Evolutionary conservation across 2,329 filamentous ascomycete genomes (phyloP).

Genomic region (Aspergillus luchuensis): DNA sequence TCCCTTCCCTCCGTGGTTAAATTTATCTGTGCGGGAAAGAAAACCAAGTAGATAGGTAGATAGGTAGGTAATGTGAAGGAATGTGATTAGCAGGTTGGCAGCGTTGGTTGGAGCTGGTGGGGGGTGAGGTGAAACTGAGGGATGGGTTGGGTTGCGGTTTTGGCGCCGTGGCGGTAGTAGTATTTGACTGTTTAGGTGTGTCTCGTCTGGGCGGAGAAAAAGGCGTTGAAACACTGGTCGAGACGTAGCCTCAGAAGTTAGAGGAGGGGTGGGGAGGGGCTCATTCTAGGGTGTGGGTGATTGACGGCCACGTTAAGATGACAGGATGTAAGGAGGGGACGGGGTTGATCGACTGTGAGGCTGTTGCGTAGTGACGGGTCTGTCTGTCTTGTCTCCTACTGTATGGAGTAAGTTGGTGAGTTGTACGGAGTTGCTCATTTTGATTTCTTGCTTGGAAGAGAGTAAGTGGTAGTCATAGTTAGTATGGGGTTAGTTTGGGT

Average conservation of each 20-base stretch:
- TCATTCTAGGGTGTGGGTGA: background rate
- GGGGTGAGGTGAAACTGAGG: background rate
- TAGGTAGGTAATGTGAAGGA: background rate
- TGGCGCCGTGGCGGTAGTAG: slow-evolving; percentile 15
- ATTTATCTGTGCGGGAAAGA: slow-evolving; percentile 3
- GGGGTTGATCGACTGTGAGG: background rate
- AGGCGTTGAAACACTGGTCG: slow-evolving; percentile 29
- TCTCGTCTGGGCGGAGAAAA: background rate
- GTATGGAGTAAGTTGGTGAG: background rate
- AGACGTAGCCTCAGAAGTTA: slow-evolving; percentile 9
- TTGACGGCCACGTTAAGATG: background rate
- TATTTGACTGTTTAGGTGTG: background rate
- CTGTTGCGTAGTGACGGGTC: background rate
- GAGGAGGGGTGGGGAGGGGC: background rate
- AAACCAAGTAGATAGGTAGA: too few relatives aligned
- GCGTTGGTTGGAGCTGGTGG: background rate
- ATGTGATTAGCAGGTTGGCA: background rate
- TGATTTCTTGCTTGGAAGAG: background rate
- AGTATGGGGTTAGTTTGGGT: background rate
- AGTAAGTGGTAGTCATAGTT: background rate
- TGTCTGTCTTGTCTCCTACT: background rate
- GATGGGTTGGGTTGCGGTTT: slow-evolving; percentile 8
- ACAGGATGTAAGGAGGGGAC: slow-evolving; percentile 8
- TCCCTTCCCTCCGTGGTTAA: background rate
- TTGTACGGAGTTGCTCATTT: background rate